Evolutionary conservation across 495 filamentous ascomycete genomes (phyloP).

Genomic region (Glonium stellatum): DNA sequence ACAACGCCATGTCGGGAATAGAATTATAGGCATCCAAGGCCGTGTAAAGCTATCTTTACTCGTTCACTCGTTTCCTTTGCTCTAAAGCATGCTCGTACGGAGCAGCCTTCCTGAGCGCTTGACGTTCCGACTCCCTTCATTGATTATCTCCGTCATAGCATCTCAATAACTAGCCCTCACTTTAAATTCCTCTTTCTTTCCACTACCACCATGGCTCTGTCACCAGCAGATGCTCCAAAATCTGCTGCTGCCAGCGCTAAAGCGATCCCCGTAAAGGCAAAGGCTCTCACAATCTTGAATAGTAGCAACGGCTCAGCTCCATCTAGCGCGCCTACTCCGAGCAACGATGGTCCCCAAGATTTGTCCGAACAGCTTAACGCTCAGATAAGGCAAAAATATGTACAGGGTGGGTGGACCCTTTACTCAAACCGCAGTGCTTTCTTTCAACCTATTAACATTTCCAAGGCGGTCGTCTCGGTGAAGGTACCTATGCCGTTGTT

Average conservation of each 20-base stretch:
- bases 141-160: neutral
- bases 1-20: too few species aligned
- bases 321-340: slow-evolving; percentile 18
- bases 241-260: slow-evolving; percentile 38
- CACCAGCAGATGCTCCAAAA: slow-evolving; percentile 27
- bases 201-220: slow-evolving; percentile 10
- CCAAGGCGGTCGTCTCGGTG: slow-evolving; percentile 79
- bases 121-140: neutral
- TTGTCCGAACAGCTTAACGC: slow-evolving; percentile 84
- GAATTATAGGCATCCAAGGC: neutral
- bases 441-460: slow-evolving; percentile 5
- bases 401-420: slow-evolving; percentile 58
- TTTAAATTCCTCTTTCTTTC: neutral
- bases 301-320: slow-evolving; percentile 4
- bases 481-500: slow-evolving; percentile 95
- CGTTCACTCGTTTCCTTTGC: neutral
- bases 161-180: neutral
- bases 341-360: slow-evolving; percentile 45
- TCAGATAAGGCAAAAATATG: slow-evolving; percentile 75
- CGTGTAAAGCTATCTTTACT: neutral
- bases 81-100: neutral
- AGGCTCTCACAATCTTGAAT: slow-evolving; percentile 36
- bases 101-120: slow-evolving; percentile 2
- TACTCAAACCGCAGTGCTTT: neutral
- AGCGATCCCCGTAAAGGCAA: slow-evolving; percentile 28